These are phyloP conservation scores for Passiflora organensis DNA, from an alignment of 345 rosid genomes.

Conservation along the genomic window DNA sequence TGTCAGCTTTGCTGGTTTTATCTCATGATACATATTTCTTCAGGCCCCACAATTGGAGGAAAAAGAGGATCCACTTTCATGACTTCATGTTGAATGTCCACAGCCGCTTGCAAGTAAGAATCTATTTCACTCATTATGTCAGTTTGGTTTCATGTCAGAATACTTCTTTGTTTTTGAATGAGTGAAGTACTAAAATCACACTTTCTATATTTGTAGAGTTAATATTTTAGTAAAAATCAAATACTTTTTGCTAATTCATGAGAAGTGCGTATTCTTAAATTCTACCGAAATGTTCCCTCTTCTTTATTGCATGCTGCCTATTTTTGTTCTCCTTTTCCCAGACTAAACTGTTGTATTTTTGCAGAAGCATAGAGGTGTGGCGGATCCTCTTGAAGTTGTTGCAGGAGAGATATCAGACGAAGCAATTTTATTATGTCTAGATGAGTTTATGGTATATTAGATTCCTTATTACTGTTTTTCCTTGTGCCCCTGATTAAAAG, in stretches of 20 bases:
- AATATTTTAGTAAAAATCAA: too few relatives aligned
- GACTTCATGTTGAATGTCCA: constrained; percentile 97
- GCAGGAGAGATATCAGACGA: constrained; percentile 94
- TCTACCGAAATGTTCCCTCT: too few relatives aligned
- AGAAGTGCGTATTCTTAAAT: too few relatives aligned
- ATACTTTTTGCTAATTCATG: too few relatives aligned
- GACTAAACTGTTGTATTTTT: constrained; percentile 12
- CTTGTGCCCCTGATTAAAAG: not conserved
- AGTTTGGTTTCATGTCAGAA: too few relatives aligned
- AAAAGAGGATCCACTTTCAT: constrained; percentile 94
- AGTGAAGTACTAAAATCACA: too few relatives aligned
- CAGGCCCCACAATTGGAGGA: constrained; percentile 91
- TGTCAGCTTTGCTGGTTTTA: not conserved
- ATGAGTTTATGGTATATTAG: constrained; percentile 85
- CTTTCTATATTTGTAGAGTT: too few relatives aligned
- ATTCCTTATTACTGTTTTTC: not conserved
- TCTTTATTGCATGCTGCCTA: too few relatives aligned
- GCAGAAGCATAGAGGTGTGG: constrained; percentile 90
- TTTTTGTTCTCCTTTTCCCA: not conserved
- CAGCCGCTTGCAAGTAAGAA: constrained; percentile 80
- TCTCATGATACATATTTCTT: constrained; percentile 10
- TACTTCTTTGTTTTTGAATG: too few relatives aligned
- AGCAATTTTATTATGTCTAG: constrained; percentile 77
- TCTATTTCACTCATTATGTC: not conserved
- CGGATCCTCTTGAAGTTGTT: constrained; percentile 98